These are phyloP conservation scores for Clavariopsis aquatica DNA, from an alignment of 495 filamentous ascomycete genomes.

Conservation along the genomic window DNA sequence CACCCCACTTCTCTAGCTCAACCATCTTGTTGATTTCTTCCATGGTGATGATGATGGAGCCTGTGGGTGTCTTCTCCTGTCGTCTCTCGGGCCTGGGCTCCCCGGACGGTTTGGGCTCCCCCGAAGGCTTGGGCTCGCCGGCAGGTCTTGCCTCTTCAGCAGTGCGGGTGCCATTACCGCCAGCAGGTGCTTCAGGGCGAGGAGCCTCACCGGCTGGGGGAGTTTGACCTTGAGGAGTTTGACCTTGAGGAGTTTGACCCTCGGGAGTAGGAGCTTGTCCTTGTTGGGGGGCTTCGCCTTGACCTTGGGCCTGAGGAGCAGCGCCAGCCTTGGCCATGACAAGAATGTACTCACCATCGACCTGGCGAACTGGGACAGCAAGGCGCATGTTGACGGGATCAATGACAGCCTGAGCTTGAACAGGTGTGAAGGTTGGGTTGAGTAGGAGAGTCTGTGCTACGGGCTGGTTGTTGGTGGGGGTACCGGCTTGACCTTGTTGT, in stretches of 20 bases:
- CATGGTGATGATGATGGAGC: conserved; percentile 25
- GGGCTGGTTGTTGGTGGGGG: conserved; percentile 36
- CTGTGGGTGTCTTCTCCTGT: not conserved
- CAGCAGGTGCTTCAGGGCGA: not conserved
- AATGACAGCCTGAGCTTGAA: conserved; percentile 30
- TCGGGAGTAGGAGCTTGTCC: not conserved
- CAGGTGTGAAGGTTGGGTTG: conserved; percentile 39
- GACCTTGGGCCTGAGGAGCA: conserved; percentile 9
- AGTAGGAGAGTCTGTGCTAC: conserved; percentile 28
- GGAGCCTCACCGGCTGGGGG: not conserved
- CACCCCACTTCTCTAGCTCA: conserved; percentile 19
- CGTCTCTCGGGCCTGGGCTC: not conserved
- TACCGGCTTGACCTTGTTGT: not conserved
- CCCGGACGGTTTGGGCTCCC: no score
- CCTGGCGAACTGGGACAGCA: conserved; percentile 29
- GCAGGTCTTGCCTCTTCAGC: not conserved
- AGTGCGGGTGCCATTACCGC: not conserved
- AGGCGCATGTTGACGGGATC: conserved; percentile 35
- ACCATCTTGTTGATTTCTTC: conserved; percentile 25
- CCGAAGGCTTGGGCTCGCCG: not conserved
- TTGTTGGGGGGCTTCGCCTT: conserved; percentile 10
- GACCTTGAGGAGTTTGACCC: not conserved
- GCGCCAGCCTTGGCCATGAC: conserved; percentile 28
- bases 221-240: not conserved
- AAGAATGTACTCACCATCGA: conserved; percentile 41